phyloP scores from a whole-genome alignment of 495 filamentous ascomycete genomes.

The Daldinia caldariorum region DNA sequence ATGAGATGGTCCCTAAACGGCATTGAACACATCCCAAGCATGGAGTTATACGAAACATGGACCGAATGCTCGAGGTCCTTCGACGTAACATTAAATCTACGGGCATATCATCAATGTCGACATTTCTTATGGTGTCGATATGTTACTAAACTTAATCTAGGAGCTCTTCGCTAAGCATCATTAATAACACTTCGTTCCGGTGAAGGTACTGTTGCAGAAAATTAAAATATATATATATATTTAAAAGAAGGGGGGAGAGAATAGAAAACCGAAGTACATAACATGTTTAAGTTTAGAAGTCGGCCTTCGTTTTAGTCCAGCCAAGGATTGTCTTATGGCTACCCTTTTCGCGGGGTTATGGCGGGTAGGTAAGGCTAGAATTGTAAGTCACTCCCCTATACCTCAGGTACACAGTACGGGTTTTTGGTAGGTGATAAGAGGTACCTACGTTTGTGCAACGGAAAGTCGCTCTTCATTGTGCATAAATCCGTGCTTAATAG shows the following conservation, averaged over 20 bases:
- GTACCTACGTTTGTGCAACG: constrained; percentile 11
- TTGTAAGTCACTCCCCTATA: background rate
- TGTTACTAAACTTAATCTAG: background rate
- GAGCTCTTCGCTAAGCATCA: background rate
- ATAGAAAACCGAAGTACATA: no score
- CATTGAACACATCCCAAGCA: no score
- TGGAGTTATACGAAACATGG: no score
- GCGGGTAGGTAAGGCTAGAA: constrained; percentile 7
- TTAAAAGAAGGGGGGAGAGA: no score
- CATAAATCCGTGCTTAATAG: constrained; percentile 8
- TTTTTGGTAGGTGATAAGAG: background rate
- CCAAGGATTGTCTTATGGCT: background rate
- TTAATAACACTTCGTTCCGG: no score
- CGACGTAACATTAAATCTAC: background rate
- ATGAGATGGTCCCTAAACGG: no score
- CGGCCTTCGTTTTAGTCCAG: background rate
- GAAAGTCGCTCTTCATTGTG: constrained; percentile 12
- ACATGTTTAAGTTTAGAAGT: background rate
- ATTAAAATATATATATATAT: no score
- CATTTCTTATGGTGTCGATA: background rate
- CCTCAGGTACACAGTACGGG: background rate
- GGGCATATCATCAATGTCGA: background rate
- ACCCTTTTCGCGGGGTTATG: background rate
- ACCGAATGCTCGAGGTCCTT: no score
- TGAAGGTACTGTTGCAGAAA: no score